Evolutionary conservation across 1,284 basidiomycete species (phyloP), one percentile per base, ranked within the genome.

Genomic region (Papiliotrema flavescens): DNA sequence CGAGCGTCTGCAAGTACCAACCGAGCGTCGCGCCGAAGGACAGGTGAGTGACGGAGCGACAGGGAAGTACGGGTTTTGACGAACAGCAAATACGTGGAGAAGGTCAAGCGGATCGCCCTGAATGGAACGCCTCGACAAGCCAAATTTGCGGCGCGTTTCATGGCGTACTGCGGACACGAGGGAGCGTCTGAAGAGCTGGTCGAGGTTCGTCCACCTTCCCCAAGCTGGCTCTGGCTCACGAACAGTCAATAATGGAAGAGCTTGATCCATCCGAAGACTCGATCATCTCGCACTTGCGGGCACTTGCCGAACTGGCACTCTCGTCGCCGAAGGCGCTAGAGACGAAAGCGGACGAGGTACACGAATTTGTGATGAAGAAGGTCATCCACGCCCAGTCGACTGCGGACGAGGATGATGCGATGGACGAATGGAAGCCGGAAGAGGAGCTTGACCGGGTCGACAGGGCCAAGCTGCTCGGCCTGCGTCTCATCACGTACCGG

Each of bases 61-160:
- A 32, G n/a, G 1, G 7, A 32, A n/a, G 15, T 23, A 3, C 22
- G 9, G 15, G 23, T 52, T 11, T 46, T 49, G 37, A 49, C 17
- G 34, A 44, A 26, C 35, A 57, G 60, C 40, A 42, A 39, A 53
- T 55, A 57, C 76, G 73, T 85, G 9, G 89, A 94, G 36, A 80
- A 85, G 15, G 79, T 88, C 8, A 77, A 78, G 51, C 80, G 82
- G 28, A 82, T 85, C 61, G 87, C 84, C 0, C 71, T 85, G 34
- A 81, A 83, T 11, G 81, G 84, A 1, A 84, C 87, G 34, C 78
- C 79, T 19, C 79, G 83, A 19, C 85, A 89, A 65, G 88, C 92
- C 20, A 98, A 98, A 73, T 94, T 90, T 73, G 90, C 92, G 0
- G 84, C 89, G 1, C 84, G 91, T 23, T 78, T 93, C 46, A 67